Percentiles rank a stretch among this genome's conserved stretches.
Conservation (phyloP, 768 basidiomycete species). For the Lactarius sp. region DNA sequence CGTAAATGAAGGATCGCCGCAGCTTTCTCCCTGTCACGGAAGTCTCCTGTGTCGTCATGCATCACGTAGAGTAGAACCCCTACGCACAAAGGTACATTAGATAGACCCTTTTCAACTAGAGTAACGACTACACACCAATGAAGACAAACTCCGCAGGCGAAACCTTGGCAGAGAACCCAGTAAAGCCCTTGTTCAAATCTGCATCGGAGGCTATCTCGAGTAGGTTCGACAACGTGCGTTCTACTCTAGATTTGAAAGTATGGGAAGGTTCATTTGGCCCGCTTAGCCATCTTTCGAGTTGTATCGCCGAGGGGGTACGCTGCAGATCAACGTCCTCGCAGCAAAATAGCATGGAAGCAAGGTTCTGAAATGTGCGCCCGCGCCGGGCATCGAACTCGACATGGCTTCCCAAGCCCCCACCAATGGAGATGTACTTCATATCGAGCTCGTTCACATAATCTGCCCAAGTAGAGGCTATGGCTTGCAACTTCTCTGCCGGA, state of each 20-base stretch:
- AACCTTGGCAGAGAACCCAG: constrained; percentile 50
- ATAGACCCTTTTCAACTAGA: neutral
- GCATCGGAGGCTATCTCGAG: constrained; percentile 46
- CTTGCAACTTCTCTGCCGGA: constrained; percentile 67
- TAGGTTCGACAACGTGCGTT: constrained; percentile 48
- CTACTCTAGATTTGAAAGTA: constrained; percentile 51
- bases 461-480: constrained; percentile 66
- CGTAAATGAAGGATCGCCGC: constrained; percentile 56
- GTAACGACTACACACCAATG: constrained; percentile 48
- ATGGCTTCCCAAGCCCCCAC: constrained; percentile 51
- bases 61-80: constrained; percentile 64
- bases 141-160: constrained; percentile 78
- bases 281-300: constrained; percentile 47
- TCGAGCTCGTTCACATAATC: constrained; percentile 62
- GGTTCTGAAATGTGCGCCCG: constrained; percentile 71
- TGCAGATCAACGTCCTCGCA: constrained; percentile 49
- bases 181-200: constrained; percentile 32
- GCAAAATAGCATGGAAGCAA: constrained; percentile 66
- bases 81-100: constrained; percentile 29
- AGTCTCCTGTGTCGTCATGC: constrained; percentile 32
- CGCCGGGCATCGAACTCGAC: constrained; percentile 63
- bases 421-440: constrained; percentile 48
- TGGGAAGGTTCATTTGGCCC: constrained; percentile 37
- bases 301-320: constrained; percentile 44
- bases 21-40: constrained; percentile 44